phyloP scores from a whole-genome alignment of 139 green algal genomes.

The Haematococcus lacustris region DNA sequence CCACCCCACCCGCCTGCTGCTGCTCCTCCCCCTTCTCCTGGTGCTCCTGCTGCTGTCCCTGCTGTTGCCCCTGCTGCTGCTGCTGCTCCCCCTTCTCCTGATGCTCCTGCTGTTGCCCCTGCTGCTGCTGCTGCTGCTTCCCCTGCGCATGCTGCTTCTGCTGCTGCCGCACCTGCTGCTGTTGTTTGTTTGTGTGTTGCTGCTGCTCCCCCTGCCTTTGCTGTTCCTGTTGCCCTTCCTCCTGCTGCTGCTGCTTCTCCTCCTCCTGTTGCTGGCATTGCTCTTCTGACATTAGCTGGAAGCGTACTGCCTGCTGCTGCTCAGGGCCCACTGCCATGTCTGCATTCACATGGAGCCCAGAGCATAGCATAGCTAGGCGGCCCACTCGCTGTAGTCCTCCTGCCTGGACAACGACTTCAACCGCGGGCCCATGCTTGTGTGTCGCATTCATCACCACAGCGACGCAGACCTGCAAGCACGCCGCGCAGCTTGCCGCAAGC shows the following conservation, averaged over 20 bases:
- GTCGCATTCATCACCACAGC: conserved; percentile 70
- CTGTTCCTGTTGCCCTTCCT: no score
- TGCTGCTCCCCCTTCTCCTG: no score
- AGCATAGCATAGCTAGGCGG: conserved; percentile 10
- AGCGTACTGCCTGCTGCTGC: conserved; percentile 7
- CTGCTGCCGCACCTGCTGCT: no score
- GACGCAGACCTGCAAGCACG: conserved; percentile 28
- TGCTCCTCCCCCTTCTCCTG: not conserved
- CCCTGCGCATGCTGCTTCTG: not conserved
- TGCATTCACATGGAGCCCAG: not conserved
- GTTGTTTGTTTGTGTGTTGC: no score
- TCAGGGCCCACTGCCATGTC: not conserved
- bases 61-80: no score
- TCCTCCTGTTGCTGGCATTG: conserved; percentile 4
- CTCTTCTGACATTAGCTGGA: not conserved
- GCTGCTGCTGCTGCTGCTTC: no score
- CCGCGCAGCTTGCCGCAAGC: no score
- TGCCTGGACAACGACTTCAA: conserved; percentile 20
- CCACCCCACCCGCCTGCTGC: no score
- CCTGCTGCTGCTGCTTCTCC: no score
- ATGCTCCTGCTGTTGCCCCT: no score
- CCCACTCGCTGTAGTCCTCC: conserved; percentile 16
- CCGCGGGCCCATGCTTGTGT: conserved; percentile 48
- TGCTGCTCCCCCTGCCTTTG: no score
- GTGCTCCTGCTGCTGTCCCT: not conserved